Percentiles rank a stretch among this genome's conserved stretches.
Conservation (phyloP, 371 early-diverging fungal genomes). For the Coemansia sp. region DNA sequence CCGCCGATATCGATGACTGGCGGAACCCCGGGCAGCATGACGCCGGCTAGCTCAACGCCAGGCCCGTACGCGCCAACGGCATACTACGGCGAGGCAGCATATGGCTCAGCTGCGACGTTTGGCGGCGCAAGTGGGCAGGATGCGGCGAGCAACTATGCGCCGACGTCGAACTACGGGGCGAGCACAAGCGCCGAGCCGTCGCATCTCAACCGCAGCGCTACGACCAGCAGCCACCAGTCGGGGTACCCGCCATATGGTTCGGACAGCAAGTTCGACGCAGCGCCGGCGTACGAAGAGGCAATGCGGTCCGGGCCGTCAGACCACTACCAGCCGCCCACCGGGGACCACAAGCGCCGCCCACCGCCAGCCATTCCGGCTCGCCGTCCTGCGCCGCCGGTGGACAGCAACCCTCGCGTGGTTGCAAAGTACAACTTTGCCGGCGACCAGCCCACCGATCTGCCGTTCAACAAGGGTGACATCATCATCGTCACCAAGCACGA, state of each 20-base stretch:
- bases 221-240: constrained; percentile 8
- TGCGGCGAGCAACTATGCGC: neutral
- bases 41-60: neutral
- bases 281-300: constrained; percentile 17
- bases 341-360: constrained; percentile 25
- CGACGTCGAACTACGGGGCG: constrained; percentile 9
- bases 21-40: neutral
- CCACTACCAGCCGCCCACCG: constrained; percentile 12
- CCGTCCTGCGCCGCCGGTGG: constrained; percentile 51
- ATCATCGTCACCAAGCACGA: constrained; percentile 66
- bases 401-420: constrained; percentile 20
- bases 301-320: neutral
- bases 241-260: constrained; percentile 5
- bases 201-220: constrained; percentile 33
- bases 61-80: constrained; percentile 25
- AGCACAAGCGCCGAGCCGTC: constrained; percentile 1
- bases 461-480: constrained; percentile 70
- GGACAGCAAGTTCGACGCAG: constrained; percentile 8
- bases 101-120: constrained; percentile 10
- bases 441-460: constrained; percentile 68
- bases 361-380: constrained; percentile 55
- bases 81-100: constrained; percentile 17
- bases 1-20: constrained; percentile 6
- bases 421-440: constrained; percentile 74
- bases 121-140: constrained; percentile 1